phyloP scores from a whole-genome alignment of 2,329 filamentous ascomycete genomes.

The Ceratocystis diversiconidia region DNA sequence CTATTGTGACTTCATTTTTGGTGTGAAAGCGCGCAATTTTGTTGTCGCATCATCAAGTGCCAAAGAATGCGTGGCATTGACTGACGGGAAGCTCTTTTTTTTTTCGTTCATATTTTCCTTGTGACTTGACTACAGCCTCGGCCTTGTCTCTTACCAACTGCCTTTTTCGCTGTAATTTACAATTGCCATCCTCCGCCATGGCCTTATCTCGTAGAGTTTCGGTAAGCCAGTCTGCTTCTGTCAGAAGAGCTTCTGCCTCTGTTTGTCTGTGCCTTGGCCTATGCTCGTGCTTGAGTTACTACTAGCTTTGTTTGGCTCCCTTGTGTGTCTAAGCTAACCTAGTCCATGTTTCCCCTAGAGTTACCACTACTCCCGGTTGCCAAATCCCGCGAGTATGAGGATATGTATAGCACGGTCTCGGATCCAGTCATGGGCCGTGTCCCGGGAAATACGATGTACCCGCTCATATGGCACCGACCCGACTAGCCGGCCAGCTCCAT shows the following conservation, averaged over 20 bases:
- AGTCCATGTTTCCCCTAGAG: slow-evolving; percentile 1
- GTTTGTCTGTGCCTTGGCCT: background rate
- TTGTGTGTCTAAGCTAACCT: background rate
- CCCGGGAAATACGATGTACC: background rate
- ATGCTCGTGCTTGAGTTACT: background rate
- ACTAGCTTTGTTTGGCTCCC: background rate
- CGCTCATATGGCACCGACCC: slow-evolving; percentile 2
- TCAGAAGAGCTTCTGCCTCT: background rate
- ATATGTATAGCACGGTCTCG: background rate
- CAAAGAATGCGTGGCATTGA: slow-evolving; percentile 1
- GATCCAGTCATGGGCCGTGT: background rate
- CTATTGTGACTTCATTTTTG: background rate
- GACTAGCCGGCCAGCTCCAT: background rate
- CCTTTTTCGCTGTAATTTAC: background rate
- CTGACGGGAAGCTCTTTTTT: background rate
- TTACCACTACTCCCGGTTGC: slow-evolving; percentile 9
- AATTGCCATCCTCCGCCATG: background rate
- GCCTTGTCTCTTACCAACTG: background rate
- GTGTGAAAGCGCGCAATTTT: background rate
- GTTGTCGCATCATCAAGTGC: background rate
- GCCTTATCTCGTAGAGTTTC: background rate
- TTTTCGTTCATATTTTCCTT: background rate
- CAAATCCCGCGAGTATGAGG: background rate
- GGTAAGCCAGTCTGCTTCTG: background rate
- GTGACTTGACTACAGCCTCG: background rate